Conservation (phyloP, 1,284 basidiomycete species). For the Clitocybe nebularis region DNA sequence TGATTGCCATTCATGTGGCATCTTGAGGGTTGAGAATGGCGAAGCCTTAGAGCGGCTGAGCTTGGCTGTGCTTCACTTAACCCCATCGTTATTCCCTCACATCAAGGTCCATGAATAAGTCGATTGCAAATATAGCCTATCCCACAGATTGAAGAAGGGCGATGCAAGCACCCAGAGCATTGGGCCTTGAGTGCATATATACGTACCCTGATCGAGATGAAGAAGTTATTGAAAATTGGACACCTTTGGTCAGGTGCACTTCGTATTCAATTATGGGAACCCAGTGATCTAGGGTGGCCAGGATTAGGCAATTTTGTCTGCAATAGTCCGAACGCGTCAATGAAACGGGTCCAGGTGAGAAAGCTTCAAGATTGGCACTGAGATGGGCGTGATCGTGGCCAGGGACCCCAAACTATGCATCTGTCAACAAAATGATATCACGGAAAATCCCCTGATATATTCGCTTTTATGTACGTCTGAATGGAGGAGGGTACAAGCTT, state of each 20-base stretch:
- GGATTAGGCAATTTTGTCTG: background rate
- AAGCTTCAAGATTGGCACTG: conserved; percentile 5
- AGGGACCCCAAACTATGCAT: conserved; percentile 17
- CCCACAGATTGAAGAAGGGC: too few relatives aligned
- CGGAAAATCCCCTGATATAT: background rate
- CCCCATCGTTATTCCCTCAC: background rate
- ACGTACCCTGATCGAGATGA: too few relatives aligned
- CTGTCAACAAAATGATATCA: background rate
- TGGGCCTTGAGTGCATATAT: too few relatives aligned
- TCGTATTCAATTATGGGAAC: conserved; percentile 5
- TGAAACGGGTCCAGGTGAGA: conserved; percentile 1
- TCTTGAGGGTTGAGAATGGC: too few relatives aligned
- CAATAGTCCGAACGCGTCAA: background rate
- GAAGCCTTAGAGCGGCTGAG: background rate
- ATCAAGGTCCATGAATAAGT: too few relatives aligned
- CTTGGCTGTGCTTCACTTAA: background rate
- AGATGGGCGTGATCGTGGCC: conserved; percentile 3
- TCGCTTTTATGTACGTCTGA: conserved; percentile 3
- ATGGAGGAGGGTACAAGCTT: background rate
- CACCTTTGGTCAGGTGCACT: background rate
- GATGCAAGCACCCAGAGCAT: too few relatives aligned
- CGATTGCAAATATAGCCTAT: too few relatives aligned
- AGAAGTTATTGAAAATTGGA: too few relatives aligned
- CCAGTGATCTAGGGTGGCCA: conserved; percentile 14
- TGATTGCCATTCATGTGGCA: too few relatives aligned